These are phyloP conservation scores for Juglanconis oblonga DNA, from an alignment of 2,329 filamentous ascomycete species.

Conservation along the genomic window DNA sequence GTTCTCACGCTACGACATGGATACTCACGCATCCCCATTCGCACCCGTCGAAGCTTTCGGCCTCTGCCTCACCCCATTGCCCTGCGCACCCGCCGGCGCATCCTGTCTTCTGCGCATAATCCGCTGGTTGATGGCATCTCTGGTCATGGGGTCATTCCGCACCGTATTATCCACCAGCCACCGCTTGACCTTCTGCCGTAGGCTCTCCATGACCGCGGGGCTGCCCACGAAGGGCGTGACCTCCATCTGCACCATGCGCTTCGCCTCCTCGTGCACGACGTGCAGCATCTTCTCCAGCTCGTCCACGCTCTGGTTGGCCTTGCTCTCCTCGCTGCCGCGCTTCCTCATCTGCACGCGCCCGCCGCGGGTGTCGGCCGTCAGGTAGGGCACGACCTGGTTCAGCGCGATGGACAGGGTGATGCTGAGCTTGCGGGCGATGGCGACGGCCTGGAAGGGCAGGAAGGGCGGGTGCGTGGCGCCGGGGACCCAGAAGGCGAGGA, in stretches of 20 bases:
- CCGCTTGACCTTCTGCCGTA: conserved; percentile 74
- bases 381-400: conserved; percentile 71
- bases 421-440: conserved; percentile 70
- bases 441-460: conserved; percentile 81
- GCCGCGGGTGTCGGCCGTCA: conserved; percentile 40
- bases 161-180: conserved; percentile 88
- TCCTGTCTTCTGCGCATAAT: conserved; percentile 61
- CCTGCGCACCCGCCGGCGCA: conserved; percentile 59
- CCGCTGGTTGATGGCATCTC: conserved; percentile 70
- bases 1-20: neutral
- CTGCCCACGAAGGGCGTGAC: conserved; percentile 80
- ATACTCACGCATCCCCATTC: conserved; percentile 1
- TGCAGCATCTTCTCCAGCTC: conserved; percentile 60
- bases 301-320: conserved; percentile 59
- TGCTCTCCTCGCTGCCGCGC: conserved; percentile 44
- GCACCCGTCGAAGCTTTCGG: neutral
- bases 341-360: conserved; percentile 27
- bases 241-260: conserved; percentile 71
- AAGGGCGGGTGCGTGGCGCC: conserved; percentile 55
- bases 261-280: conserved; percentile 66
- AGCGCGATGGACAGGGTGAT: conserved; percentile 82
- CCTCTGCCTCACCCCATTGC: conserved; percentile 33
- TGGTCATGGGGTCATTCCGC: conserved; percentile 74
- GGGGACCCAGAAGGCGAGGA: conserved; percentile 33
- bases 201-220: conserved; percentile 55